These are phyloP conservation scores for Fonsecaea pedrosoi DNA, from an alignment of 2,329 filamentous ascomycete genomes.

Conservation along the genomic window DNA sequence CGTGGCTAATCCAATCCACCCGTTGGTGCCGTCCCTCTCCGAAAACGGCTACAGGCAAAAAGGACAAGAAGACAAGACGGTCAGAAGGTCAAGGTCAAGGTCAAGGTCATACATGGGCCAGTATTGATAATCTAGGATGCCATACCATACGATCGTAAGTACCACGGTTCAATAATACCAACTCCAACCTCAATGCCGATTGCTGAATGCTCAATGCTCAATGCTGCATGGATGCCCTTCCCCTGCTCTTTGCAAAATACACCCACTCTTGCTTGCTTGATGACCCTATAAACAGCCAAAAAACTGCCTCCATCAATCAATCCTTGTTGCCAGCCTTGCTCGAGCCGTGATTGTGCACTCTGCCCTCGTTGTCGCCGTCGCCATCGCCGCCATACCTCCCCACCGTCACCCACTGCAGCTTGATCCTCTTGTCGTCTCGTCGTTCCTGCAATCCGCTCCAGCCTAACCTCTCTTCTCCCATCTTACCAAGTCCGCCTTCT, in stretches of 20 bases:
- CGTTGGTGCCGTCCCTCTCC: too few species aligned
- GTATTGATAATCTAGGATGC: not conserved
- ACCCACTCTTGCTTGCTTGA: conserved; percentile 1
- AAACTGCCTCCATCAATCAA: not conserved
- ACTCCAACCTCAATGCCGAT: not conserved
- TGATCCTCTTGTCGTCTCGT: conserved; percentile 54
- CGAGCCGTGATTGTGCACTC: not conserved
- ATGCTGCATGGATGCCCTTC: not conserved
- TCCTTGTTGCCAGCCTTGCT: conserved; percentile 16
- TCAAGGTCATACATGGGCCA: not conserved
- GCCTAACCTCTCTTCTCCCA: conserved; percentile 41
- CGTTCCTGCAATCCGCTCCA: conserved; percentile 48
- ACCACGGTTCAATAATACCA: not conserved
- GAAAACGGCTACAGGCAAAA: too few species aligned
- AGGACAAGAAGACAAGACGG: not conserved
- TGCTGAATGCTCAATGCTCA: conserved; percentile 1
- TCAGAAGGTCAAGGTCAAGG: not conserved
- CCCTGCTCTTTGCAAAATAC: not conserved
- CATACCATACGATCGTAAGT: conserved; percentile 13
- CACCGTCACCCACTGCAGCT: conserved; percentile 60
- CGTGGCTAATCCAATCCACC: too few species aligned
- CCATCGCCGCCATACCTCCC: conserved; percentile 56
- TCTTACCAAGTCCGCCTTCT: conserved; percentile 42
- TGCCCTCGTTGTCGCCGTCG: not conserved
- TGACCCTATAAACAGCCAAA: not conserved